Evolutionary conservation across 805 yeast species (phyloP).

Genomic region (Sungouiozyma intestinalis): DNA sequence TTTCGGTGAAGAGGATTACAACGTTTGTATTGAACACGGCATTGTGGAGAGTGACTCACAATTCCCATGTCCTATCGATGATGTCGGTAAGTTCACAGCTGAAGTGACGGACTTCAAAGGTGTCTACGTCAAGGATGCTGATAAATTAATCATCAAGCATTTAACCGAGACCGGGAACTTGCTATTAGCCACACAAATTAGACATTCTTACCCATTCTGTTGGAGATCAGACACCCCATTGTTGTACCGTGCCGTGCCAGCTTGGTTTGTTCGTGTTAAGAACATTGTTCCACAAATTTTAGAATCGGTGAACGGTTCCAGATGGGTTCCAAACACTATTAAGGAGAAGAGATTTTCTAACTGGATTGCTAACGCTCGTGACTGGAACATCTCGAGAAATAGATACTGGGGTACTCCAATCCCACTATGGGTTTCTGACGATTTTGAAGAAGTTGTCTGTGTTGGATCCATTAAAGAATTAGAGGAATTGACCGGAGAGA

Average conservation of each 20-base stretch:
- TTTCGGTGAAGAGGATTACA: slow-evolving; percentile 97
- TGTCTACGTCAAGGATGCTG: slow-evolving; percentile 90
- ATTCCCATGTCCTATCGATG: slow-evolving; percentile 95
- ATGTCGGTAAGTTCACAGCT: slow-evolving; percentile 70
- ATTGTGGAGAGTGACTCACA: slow-evolving; percentile 54
- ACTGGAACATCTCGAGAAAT: slow-evolving; percentile 97
- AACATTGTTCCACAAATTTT: slow-evolving; percentile 85
- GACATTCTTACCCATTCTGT: slow-evolving; percentile 98
- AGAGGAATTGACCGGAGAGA: slow-evolving; percentile 70
- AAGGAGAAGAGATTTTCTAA: slow-evolving; percentile 93
- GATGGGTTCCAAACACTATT: slow-evolving; percentile 88
- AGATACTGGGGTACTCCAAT: slow-evolving; percentile 99
- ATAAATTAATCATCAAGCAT: slow-evolving; percentile 75
- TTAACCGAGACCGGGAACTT: slow-evolving; percentile 70
- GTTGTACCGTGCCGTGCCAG: slow-evolving; percentile 91
- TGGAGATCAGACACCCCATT: slow-evolving; percentile 99
- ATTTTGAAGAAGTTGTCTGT: slow-evolving; percentile 85
- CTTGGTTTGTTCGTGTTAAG: slow-evolving; percentile 92
- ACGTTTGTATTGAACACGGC: slow-evolving; percentile 66
- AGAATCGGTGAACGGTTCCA: slow-evolving; percentile 70
- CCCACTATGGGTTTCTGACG: slow-evolving; percentile 96
- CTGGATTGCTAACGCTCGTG: slow-evolving; percentile 98
- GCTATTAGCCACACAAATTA: slow-evolving; percentile 68
- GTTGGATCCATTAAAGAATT: slow-evolving; percentile 86
- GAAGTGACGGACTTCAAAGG: slow-evolving; percentile 73